Base-by-base conservation (phyloP, 805 yeast genomes). In the Wickerhamomyces sydowiorum region DNA sequence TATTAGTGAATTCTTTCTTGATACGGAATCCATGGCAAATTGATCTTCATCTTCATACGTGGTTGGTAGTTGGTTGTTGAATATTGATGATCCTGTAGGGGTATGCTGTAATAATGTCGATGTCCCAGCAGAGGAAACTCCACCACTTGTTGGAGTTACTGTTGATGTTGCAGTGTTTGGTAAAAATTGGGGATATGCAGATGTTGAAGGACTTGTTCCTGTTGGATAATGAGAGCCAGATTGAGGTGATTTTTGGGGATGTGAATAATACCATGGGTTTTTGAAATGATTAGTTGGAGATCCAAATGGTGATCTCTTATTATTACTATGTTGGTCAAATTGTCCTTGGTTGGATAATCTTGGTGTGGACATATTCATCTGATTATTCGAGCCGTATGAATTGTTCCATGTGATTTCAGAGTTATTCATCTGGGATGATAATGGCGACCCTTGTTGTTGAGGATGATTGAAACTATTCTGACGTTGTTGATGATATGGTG, bases 31-130 rank as follows among this genome's bases (percentile, higher is more conserved):
- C 47, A 47, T 45, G 29, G 5, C 7, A 20, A 24, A 24, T 24
- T 24, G 27, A 8, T 52, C 53, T 14, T 64, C 69, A 43, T 66
- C 54, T 51, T 75, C 80, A 53, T 74, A 75, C 2, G 78, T 75
- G 2, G 74, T 68, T 21, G 78, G 76, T 13, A 75, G 55, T 44
- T 72, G 76, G 8, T 48, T 44, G 38, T 48, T 54, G 41, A 51
- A 53, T 4, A 46, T 37, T 2, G 49, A 32, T n/a, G 24, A 3
- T 29, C 59, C 45, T 9, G 54, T 49, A 12, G 56, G 56, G 5
- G 52, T 33, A 43, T 49, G 39, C 21, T 49, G 50, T 9, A 48
- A 47, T 1, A 49, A 30, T 4, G 36, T 7, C 1, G 41, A 3
- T 15, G 43, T 5, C 10, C 5, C 8, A 24, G 8, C 12, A 24